Conservation (phyloP, 1,139 yeast species). For the Candida sojae region DNA sequence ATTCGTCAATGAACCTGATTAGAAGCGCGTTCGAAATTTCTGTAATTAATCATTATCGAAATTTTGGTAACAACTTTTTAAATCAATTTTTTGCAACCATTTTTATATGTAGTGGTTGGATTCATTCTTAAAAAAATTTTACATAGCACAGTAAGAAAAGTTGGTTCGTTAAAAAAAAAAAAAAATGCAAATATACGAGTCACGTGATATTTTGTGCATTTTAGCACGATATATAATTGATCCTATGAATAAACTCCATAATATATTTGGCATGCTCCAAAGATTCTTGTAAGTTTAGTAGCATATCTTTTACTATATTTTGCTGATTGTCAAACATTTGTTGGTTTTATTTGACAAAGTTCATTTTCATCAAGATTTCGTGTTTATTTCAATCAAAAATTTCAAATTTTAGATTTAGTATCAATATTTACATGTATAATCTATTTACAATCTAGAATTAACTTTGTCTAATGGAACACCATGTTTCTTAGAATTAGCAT, state of each 20-base stretch:
- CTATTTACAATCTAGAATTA: constrained; percentile 18
- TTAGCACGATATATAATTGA: no score
- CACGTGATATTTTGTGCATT: no score
- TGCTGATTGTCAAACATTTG: no score
- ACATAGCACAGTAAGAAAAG: background rate
- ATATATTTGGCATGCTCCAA: no score
- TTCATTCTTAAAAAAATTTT: background rate
- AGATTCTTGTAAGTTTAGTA: no score
- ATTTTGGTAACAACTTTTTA: background rate
- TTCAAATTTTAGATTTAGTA: background rate
- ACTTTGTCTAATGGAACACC: constrained; percentile 28
- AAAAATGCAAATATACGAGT: no score
- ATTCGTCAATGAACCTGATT: background rate
- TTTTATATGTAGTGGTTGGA: background rate
- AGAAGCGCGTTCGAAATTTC: background rate
- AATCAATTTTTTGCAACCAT: background rate
- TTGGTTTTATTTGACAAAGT: no score
- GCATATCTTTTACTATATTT: no score
- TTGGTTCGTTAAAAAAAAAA: no score
- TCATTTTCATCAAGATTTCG: no score
- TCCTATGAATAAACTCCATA: no score
- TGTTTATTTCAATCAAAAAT: background rate
- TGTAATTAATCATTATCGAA: background rate
- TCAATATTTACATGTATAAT: constrained; percentile 1
- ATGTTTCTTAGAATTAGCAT: constrained; percentile 28